Evolutionary conservation across 257 asterid species (phyloP).

Genomic region (Jaltomata sinuosa): DNA sequence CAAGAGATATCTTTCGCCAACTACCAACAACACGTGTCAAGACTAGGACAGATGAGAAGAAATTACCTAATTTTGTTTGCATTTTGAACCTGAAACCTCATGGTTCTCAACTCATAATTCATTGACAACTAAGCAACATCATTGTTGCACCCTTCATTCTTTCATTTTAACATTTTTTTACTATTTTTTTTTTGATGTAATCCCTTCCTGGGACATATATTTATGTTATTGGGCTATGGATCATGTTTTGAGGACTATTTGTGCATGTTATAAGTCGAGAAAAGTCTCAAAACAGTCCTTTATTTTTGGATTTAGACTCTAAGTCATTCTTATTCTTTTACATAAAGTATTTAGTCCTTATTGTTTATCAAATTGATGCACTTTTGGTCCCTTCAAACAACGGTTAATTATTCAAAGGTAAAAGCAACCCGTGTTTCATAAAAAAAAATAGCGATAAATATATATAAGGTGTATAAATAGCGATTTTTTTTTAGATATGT

Average conservation of each 20-base stretch:
- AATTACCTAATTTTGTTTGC: not conserved
- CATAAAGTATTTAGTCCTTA: not conserved
- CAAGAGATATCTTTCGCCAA: not conserved
- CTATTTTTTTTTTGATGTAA: too few relatives aligned
- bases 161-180: too few relatives aligned
- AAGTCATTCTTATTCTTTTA: not conserved
- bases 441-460: too few relatives aligned
- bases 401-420: too few relatives aligned
- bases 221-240: too few relatives aligned
- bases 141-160: not conserved
- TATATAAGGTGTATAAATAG: too few relatives aligned
- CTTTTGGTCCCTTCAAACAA: not conserved
- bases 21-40: accelerated
- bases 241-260: not conserved
- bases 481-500: too few relatives aligned
- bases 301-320: not conserved
- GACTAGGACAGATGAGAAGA: not conserved
- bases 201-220: not conserved
- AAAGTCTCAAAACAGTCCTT: not conserved
- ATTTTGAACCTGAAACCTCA: not conserved
- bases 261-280: not conserved
- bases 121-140: too few relatives aligned
- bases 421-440: too few relatives aligned
- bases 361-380: not conserved
- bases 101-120: not conserved